Percentiles rank a stretch among this genome's conserved stretches.
Conservation (phyloP, 179 eudicot species). For the Corrigiola litoralis region DNA sequence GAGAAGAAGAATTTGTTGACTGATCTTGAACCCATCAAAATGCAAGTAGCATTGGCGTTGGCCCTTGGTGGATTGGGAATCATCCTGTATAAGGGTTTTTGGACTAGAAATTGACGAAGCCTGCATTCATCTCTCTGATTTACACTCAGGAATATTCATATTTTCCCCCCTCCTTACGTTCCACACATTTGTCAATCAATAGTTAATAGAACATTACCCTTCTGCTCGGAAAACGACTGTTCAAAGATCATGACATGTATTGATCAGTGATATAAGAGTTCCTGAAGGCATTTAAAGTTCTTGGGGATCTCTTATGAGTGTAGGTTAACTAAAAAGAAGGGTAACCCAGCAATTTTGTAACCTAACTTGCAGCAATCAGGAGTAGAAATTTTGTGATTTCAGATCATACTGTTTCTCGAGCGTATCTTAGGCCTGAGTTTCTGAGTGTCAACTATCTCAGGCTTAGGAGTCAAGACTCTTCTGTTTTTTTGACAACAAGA, state of each 20-base stretch:
- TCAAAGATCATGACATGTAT: background rate
- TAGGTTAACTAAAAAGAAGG: constrained; percentile 12
- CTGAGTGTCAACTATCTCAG: too few relatives aligned
- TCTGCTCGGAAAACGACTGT: constrained; percentile 2
- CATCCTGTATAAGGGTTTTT: constrained; percentile 54
- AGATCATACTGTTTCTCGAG: too few relatives aligned
- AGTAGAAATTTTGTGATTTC: too few relatives aligned
- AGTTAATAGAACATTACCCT: constrained; percentile 8
- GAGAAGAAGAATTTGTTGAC: constrained; percentile 29
- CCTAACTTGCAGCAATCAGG: background rate
- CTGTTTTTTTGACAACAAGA: too few relatives aligned
- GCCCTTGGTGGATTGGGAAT: constrained; percentile 74
- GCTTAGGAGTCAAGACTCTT: too few relatives aligned
- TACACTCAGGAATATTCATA: constrained; percentile 5
- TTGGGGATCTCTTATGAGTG: constrained; percentile 1
- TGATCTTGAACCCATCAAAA: constrained; percentile 28
- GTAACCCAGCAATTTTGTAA: constrained; percentile 18
- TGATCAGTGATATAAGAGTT: constrained; percentile 1
- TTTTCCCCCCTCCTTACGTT: constrained; percentile 5
- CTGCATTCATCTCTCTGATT: constrained; percentile 10
- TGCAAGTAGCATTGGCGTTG: constrained; percentile 42
- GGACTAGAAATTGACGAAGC: constrained; percentile 50
- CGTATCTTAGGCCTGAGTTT: too few relatives aligned
- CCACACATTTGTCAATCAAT: constrained; percentile 3
- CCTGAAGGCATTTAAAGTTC: constrained; percentile 2